Evolutionary conservation across 2,329 filamentous ascomycete genomes (phyloP).

Genomic region (Hypoxylon sp.): DNA sequence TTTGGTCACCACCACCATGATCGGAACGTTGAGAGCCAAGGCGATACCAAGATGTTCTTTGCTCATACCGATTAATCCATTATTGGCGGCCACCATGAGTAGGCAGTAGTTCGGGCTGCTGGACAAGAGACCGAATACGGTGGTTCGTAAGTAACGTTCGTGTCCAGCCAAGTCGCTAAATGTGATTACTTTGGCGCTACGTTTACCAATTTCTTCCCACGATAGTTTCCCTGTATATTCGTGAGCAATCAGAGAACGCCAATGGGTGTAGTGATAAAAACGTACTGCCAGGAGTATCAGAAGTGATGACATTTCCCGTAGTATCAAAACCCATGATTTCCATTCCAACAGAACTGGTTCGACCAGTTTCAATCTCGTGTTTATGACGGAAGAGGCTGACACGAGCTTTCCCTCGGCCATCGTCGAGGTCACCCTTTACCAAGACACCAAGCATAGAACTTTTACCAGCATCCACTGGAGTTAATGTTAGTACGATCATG

Average conservation of each 20-base stretch:
- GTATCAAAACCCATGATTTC: slow-evolving; percentile 98
- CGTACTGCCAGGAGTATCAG: slow-evolving; percentile 82
- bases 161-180: slow-evolving; percentile 97
- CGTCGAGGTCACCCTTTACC: slow-evolving; percentile 93
- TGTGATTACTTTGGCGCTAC: slow-evolving; percentile 94
- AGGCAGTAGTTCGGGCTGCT: slow-evolving; percentile 97
- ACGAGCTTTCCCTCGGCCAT: slow-evolving; percentile 90
- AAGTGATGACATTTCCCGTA: slow-evolving; percentile 81
- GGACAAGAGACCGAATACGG: slow-evolving; percentile 92
- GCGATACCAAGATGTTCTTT: slow-evolving; percentile 98
- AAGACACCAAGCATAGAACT: slow-evolving; percentile 95
- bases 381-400: slow-evolving; percentile 98
- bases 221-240: slow-evolving; percentile 67
- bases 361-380: slow-evolving; percentile 94
- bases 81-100: slow-evolving; percentile 98
- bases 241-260: slow-evolving; percentile 26
- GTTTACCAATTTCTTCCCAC: slow-evolving; percentile 97
- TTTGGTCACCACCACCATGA: slow-evolving; percentile 98
- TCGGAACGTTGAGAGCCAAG: slow-evolving; percentile 90
- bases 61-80: slow-evolving; percentile 96
- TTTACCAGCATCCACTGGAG: slow-evolving; percentile 90
- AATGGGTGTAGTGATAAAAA: slow-evolving; percentile 6
- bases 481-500: slow-evolving; percentile 18
- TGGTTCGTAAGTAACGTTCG: slow-evolving; percentile 93
- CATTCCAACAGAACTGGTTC: slow-evolving; percentile 97